Base-by-base conservation (phyloP, 2,329 filamentous ascomycete species). In the Trichophyton verrucosum region DNA sequence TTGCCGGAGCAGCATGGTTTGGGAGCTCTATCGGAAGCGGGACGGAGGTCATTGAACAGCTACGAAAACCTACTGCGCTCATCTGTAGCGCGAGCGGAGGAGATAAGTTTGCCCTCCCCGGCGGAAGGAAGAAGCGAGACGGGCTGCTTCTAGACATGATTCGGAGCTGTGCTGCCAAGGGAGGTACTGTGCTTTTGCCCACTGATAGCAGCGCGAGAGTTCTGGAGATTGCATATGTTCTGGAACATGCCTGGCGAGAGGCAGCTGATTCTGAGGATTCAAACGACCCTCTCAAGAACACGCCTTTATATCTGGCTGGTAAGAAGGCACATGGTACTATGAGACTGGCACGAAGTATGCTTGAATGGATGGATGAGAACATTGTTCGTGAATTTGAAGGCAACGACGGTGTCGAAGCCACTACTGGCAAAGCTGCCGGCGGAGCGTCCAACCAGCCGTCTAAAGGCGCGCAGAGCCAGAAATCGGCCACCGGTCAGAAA, bases 301-400 rank as follows among this genome's bases (percentile, higher is more conserved):
- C 81, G 8, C 78, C 77, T 57, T 78, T 96, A 0, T 96, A 91
- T 70, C 79, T 99, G 49, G 92, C 91, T 0, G 91, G 91, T 44
- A 86, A 86, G 62, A 95, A 90, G 63, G 88, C 89, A 65, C 86
- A 89, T 61, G 91, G 90, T 64, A 95, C 91, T 0, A 88, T 97
- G 80, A 83, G 90, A 59, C 89, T 96, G 66, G 89, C 92, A 27
- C 83, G 91, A 66, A 96, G 92, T 72, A 95, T 99, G 89, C 79
- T 99, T 36, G 94, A 99, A 71, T 99, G 94, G 94, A 97, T 99
- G 91, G 91, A 97, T 70, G 91, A 96, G 69, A 87, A 86, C 61
- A 95, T 99, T 62, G 87, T 95, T 47, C 86, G 91, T 60, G 92
- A 97, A 68, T 95, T 96, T 64, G 91, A 96, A 71, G 85, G 86